Conservation (phyloP, 2,329 filamentous ascomycete species). For the Hyphodiscus sp. region DNA sequence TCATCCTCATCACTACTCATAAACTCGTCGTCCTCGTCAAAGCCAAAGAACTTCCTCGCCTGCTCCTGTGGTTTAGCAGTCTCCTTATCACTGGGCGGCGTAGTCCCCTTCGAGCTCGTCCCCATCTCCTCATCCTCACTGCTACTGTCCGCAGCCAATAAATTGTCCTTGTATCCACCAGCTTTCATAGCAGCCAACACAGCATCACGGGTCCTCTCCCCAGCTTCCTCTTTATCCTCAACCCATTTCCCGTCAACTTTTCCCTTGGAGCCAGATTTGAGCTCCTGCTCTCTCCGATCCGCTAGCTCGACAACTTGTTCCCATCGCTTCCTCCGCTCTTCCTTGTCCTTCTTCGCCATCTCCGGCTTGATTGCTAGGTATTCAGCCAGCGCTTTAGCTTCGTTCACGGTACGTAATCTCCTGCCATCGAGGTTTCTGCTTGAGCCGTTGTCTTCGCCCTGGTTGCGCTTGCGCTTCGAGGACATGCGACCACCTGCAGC, state of each 20-base stretch:
- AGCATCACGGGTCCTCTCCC: constrained; percentile 73
- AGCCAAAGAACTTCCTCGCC: constrained; percentile 59
- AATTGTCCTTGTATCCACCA: constrained; percentile 55
- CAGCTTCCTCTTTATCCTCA: constrained; percentile 86
- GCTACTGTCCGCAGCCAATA: constrained; percentile 31
- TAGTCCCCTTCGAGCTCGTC: constrained; percentile 37
- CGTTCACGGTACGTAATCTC: constrained; percentile 81
- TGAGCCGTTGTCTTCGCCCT: constrained; percentile 79
- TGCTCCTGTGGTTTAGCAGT: constrained; percentile 26
- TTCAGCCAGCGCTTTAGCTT: constrained; percentile 91
- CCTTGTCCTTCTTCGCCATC: constrained; percentile 92
- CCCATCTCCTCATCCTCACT: constrained; percentile 29
- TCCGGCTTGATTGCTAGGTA: constrained; percentile 94
- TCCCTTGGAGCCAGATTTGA: constrained; percentile 64
- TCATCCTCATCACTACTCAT: constrained; percentile 61
- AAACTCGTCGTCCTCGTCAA: constrained; percentile 73
- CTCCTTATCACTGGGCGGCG: constrained; percentile 39
- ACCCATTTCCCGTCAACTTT: constrained; percentile 88
- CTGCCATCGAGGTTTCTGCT: constrained; percentile 91
- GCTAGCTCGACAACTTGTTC: constrained; percentile 81
- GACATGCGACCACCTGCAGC: constrained; percentile 98
- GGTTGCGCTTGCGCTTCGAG: constrained; percentile 75
- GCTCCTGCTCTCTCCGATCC: constrained; percentile 76
- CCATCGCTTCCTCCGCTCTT: constrained; percentile 77
- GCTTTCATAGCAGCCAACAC: constrained; percentile 64